These are phyloP conservation scores for Boletus speciosus DNA, from an alignment of 768 basidiomycete genomes.

Conservation along the genomic window DNA sequence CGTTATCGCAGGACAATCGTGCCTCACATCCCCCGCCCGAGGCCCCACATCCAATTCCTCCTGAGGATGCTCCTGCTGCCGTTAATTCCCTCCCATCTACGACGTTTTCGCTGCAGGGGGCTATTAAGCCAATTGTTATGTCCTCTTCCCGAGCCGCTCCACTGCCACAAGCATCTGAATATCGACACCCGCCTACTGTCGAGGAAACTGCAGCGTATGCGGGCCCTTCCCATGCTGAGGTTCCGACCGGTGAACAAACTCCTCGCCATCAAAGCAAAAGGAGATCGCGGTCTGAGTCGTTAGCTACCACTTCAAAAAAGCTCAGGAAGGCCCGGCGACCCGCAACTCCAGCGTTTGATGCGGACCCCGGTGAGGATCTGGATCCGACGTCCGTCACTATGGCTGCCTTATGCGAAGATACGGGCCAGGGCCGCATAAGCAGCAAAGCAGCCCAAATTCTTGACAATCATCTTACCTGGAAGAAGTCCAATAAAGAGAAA, in stretches of 20 bases:
- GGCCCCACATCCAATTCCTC: background rate
- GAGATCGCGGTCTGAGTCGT: constrained; percentile 17
- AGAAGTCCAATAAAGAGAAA: constrained; percentile 62
- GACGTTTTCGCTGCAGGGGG: constrained; percentile 4
- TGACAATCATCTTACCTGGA: constrained; percentile 70
- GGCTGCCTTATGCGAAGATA: constrained; percentile 75
- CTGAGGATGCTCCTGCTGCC: background rate
- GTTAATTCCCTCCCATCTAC: constrained; percentile 3
- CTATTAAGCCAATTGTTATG: constrained; percentile 11
- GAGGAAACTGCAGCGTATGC: background rate
- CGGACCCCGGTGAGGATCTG: constrained; percentile 69
- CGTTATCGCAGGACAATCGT: constrained; percentile 13
- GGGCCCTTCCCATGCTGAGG: constrained; percentile 18
- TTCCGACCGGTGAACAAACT: constrained; percentile 6
- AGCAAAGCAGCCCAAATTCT: constrained; percentile 72
- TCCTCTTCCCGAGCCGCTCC: constrained; percentile 18
- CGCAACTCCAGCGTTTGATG: constrained; percentile 54
- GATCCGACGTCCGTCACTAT: constrained; percentile 85
- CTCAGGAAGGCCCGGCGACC: constrained; percentile 38
- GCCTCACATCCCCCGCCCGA: constrained; percentile 9
- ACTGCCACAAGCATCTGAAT: background rate
- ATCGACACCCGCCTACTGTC: background rate
- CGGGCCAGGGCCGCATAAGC: constrained; percentile 74
- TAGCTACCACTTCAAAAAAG: constrained; percentile 30
- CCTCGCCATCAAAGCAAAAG: constrained; percentile 16